Conservation (phyloP, 371 early-diverging fungal genomes). For the Zychaea mexicana region DNA sequence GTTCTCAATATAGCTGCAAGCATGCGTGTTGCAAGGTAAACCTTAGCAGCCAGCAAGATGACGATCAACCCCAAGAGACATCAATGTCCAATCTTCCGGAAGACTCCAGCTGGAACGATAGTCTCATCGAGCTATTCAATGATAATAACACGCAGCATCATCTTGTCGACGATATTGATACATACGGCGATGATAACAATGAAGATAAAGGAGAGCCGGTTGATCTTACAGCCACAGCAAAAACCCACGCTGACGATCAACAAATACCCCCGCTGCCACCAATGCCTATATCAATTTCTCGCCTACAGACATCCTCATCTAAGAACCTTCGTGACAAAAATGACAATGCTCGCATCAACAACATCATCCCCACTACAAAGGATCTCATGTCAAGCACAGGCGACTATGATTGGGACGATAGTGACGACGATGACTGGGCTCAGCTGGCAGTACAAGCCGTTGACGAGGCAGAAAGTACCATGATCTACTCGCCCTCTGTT, state of each 20-base stretch:
- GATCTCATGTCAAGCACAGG: neutral
- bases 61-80: too few relatives aligned
- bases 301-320: too few relatives aligned
- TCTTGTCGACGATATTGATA: neutral
- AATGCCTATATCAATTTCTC: too few relatives aligned
- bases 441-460: neutral
- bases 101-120: neutral
- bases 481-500: neutral
- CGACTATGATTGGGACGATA: neutral
- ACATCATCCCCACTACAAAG: neutral
- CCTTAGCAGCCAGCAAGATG: too few relatives aligned
- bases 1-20: neutral
- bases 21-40: slow-evolving; percentile 14
- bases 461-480: neutral
- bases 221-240: neutral
- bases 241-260: too few relatives aligned
- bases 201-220: too few relatives aligned
- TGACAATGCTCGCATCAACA: too few relatives aligned
- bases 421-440: slow-evolving; percentile 3
- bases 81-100: too few relatives aligned
- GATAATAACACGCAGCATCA: neutral
- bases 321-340: too few relatives aligned
- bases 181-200: neutral
- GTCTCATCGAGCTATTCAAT: neutral
- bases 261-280: too few relatives aligned